Base-by-base conservation (phyloP, 2,329 filamentous ascomycete genomes). In the Ophiostoma tasmaniense region DNA sequence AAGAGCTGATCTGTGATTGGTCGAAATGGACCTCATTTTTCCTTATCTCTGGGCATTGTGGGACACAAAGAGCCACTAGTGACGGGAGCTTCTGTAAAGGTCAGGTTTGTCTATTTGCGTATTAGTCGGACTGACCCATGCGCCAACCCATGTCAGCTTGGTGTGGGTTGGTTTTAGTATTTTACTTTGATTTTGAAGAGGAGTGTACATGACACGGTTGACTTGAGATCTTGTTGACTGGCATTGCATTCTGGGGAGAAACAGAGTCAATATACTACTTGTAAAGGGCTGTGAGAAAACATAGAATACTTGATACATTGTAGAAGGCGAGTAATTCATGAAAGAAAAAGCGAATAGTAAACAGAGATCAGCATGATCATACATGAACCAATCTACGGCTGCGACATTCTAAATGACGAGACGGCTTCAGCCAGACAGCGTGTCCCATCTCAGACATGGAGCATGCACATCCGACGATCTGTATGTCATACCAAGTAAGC, bases 1-100 rank as follows among this genome's bases (percentile, higher is more conserved):
- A 3, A 25, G 10, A 25, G 50, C 11, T 22, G 22, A 10, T 8
- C 62, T 42, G 20, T 64, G 62, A 64, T 64, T 70, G 69, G 69
- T 33, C 11, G 11, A 20, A 14, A 25, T 6, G 28, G 28, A 45
- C 22, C 14, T 45, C 42, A 64, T 22, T 69, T 69, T 72, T 17
- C 68, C 71, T 73, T 73, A 73, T 73, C 72, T 73, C 69, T 71
- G 61, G 72, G 71, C 71, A 70, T 61, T 66, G 70, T 71, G 72
- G 72, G 33, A 25, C 42, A 4, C 42, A 25, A 17, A n/a, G 50
- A 10, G n/a, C 35, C 50, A 20, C 62, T 64, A 64, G 62, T 25
- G 62, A 68, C 35, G 64, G 67, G 64, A 66, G 33, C 50, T 14
- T 52, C 62, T 28, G 20, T 55, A 55, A 55, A 55, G 22, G 50